Evolutionary conservation across 1,284 basidiomycete species (phyloP), one percentile per base, ranked within the genome.

Genomic region (Microbotryomycetes sp.): DNA sequence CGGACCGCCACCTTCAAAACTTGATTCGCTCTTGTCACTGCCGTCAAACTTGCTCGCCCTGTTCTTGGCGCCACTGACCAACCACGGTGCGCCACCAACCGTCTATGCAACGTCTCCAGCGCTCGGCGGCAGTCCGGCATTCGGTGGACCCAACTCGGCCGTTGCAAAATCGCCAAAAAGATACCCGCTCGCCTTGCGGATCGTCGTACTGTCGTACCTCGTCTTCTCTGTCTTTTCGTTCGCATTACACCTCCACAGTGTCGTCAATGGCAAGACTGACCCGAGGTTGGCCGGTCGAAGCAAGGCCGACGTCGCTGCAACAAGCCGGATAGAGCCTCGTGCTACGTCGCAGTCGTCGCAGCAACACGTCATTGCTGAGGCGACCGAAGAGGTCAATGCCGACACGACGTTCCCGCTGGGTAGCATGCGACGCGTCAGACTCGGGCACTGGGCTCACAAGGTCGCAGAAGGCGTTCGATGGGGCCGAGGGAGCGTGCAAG

Each of bases 141-240:
- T 41, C 35, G 35, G 35, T 18, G 35, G 35, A 9, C 11, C 51
- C 16, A 60, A 60, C 28, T 16, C 49, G 18, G 15, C 52, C 11
- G 9, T 27, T 3, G 23, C 46, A 4, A 13, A 6, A 2, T 1
- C 31, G 3, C n/a, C 49, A 18, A 64, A 62, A 30, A 56, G 64
- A 1, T 64, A 62, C 27, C 64, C 67, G 5, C 57, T 62, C 54
- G 46, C 55, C 5, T 41, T 70, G 41, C 66, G 70, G 5, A 59
- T 68, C 29, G 45, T 68, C 56, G 54, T 54, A 24, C 48, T 70
- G 50, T 47, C 60, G 16, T 71, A 71, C 60, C 60, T 71, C 57
- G 45, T 64, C 61, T 71, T 71, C 55, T 66, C 70, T 5, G 48
- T 62, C 58, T 35, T 68, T 30, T 70, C 64, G 56, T 54, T 60